Percentiles rank a stretch among this genome's conserved stretches.
Conservation (phyloP, 352 stramenopile genomes). For the Phytophthora syringae region DNA sequence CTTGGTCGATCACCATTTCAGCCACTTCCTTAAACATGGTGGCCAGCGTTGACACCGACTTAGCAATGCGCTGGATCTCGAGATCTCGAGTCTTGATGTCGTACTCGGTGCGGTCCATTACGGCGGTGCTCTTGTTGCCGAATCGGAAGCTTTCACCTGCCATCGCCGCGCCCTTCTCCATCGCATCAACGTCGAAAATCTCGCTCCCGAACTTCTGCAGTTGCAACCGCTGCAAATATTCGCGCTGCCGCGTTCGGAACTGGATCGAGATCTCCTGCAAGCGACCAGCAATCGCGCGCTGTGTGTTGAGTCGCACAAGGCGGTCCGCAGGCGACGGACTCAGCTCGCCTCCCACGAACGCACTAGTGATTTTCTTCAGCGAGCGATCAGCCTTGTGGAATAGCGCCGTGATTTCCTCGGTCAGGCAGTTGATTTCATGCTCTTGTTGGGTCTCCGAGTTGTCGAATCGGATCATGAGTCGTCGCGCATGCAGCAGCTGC, state of each 20-base stretch:
- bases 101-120: slow-evolving; percentile 47
- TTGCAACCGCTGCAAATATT: slow-evolving; percentile 77
- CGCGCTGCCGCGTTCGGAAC: slow-evolving; percentile 71
- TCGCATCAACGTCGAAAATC: slow-evolving; percentile 57
- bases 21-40: slow-evolving; percentile 84
- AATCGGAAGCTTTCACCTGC: slow-evolving; percentile 14
- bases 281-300: slow-evolving; percentile 64
- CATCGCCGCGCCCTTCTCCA: slow-evolving; percentile 21
- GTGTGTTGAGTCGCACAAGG: slow-evolving; percentile 71
- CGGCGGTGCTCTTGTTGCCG: slow-evolving; percentile 21
- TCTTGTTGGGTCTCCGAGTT: slow-evolving; percentile 71
- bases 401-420: slow-evolving; percentile 63
- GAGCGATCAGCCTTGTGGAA: slow-evolving; percentile 73
- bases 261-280: slow-evolving; percentile 68
- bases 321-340: slow-evolving; percentile 57
- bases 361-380: slow-evolving; percentile 74
- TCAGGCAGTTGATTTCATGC: slow-evolving; percentile 73
- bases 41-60: slow-evolving; percentile 67
- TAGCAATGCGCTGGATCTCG: slow-evolving; percentile 83
- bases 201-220: slow-evolving; percentile 79
- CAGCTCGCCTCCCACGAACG: slow-evolving; percentile 55
- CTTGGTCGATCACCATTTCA: slow-evolving; percentile 86
- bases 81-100: slow-evolving; percentile 66
- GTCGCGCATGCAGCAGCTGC: slow-evolving; percentile 74
- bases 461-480: slow-evolving; percentile 87